Percentiles rank a stretch among this genome's conserved stretches.
Conservation (phyloP, 1,284 basidiomycete species). For the Ustilago trichophora region DNA sequence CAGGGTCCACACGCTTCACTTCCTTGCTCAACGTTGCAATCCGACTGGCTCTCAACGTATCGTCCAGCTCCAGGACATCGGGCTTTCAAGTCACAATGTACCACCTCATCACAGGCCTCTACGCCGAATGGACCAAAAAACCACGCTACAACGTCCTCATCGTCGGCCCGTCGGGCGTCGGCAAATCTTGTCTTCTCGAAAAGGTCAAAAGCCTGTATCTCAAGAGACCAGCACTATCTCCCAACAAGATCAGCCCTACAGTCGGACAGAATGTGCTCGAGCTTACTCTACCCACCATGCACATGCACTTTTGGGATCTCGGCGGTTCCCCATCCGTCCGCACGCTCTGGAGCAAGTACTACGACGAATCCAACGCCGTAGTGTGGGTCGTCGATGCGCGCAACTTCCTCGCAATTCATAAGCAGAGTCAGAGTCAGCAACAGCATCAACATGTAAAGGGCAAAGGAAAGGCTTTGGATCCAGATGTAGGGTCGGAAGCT, state of each 20-base stretch:
- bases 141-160: slow-evolving; percentile 48
- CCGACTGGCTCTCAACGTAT: slow-evolving; percentile 33
- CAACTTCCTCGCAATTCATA: no score
- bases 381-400: slow-evolving; percentile 51
- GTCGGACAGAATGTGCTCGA: slow-evolving; percentile 59
- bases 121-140: slow-evolving; percentile 49
- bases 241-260: slow-evolving; percentile 44
- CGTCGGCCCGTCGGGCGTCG: slow-evolving; percentile 45
- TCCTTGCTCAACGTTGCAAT: no score
- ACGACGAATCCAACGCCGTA: slow-evolving; percentile 46
- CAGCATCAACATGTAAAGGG: slow-evolving; percentile 22
- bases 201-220: slow-evolving; percentile 43
- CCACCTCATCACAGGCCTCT: slow-evolving; percentile 39
- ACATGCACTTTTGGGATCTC: slow-evolving; percentile 57
- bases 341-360: slow-evolving; percentile 51
- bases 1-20: slow-evolving; percentile 8
- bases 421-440: no score
- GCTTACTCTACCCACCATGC: slow-evolving; percentile 24
- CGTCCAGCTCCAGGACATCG: no score
- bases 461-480: no score
- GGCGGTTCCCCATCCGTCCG: slow-evolving; percentile 51
- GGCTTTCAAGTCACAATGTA: slow-evolving; percentile 40
- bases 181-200: slow-evolving; percentile 55
- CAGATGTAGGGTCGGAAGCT: slow-evolving; percentile 14
- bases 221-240: slow-evolving; percentile 30